phyloP scores from a whole-genome alignment of 768 basidiomycete genomes.

The Lentinula boryana region DNA sequence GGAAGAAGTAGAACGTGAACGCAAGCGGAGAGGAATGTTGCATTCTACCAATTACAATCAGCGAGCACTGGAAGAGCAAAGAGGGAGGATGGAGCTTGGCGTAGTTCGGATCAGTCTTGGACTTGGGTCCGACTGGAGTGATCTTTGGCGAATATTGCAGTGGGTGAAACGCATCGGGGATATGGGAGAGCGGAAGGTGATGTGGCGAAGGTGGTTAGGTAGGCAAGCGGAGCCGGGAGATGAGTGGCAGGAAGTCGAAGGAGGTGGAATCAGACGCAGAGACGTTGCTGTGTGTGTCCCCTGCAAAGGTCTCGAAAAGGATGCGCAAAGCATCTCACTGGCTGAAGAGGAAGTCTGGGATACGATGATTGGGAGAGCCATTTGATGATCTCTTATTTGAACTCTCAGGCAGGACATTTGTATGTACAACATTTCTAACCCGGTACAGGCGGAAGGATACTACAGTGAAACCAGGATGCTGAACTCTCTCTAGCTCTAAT shows the following conservation, averaged over 20 bases:
- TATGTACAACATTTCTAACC: neutral
- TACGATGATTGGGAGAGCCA: neutral
- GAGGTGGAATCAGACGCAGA: neutral
- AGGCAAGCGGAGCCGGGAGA: neutral
- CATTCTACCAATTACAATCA: neutral
- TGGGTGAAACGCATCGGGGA: slow-evolving; percentile 22
- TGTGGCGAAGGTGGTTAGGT: slow-evolving; percentile 1
- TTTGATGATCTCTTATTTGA: neutral
- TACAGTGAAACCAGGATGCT: neutral
- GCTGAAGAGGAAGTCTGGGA: neutral
- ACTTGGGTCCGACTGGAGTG: slow-evolving; percentile 71
- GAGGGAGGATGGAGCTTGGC: slow-evolving; percentile 32
- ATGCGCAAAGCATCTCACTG: neutral
- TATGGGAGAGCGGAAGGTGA: neutral
- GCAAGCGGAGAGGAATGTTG: neutral
- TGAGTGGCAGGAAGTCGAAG: slow-evolving; percentile 1
- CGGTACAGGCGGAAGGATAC: neutral
- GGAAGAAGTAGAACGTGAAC: slow-evolving; percentile 50
- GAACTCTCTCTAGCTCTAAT: neutral
- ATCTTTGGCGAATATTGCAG: slow-evolving; percentile 54
- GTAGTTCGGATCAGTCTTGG: slow-evolving; percentile 77
- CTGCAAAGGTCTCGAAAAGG: neutral
- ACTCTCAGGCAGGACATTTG: neutral
- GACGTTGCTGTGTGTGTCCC: neutral
- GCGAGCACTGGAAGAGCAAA: neutral